Base-by-base conservation (phyloP, 1,139 yeast species). In the Debaryomyces sp. region DNA sequence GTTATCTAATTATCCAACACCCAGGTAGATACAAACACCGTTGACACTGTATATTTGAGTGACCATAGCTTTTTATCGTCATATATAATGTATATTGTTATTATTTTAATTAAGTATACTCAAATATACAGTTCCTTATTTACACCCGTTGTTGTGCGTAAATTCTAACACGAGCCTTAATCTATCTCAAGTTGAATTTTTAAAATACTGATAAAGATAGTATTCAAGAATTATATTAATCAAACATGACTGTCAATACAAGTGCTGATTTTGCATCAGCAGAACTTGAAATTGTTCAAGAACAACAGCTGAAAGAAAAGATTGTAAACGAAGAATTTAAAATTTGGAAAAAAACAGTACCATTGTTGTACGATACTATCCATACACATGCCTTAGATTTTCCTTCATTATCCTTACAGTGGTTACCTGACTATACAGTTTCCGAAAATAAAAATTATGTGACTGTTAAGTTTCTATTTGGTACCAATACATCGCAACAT, bases 271-370 rank as follows among this genome's bases (percentile, higher is more conserved):
- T 60, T 42, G 59, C 59, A 5, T 45, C 51, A 34, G 66, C 67
- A 8, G 73, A 70, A 50, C 65, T 56, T 42, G 77, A 71, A 49
- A 62, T 75, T 23, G 65, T 68, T 30, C 63, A 64, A 36, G 80
- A 73, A 50, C 80, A 77, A 58, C 84, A 79, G 58, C 64, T 69
- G 49, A 71, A 71, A 48, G 85, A 81, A 55, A 81, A 80, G 57
- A 60, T 80, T 21, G 69, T 74, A 52, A 81, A 81, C 55, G 86
- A 81, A 64, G 96, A 89, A 67, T 91, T 85, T 75, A 89, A 91
- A 62, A 88, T 89, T 50, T 94, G 99, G 99, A 92, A 92, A 67
- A 94, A 94, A 63, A 85, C 96, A 10, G 88, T 94, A n/a, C 97
- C 96, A 13, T 78, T 90, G 56, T 73, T 94, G 45, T 94, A 94